Evolutionary conservation across 2,329 filamentous ascomycete genomes (phyloP), one percentile per base, ranked within the genome.

Genomic region (Xylariaceae sp.): DNA sequence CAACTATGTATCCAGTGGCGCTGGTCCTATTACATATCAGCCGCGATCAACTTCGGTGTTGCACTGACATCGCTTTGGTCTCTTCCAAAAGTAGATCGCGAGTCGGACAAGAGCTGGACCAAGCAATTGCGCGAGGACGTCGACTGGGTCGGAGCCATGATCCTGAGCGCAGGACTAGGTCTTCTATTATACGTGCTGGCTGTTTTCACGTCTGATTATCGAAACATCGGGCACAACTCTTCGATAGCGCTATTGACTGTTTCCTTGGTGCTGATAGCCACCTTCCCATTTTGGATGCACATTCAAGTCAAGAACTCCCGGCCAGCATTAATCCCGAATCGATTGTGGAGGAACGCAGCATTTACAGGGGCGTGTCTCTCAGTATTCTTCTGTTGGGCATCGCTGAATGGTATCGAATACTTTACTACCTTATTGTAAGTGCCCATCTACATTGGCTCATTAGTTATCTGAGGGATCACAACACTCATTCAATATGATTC

Each of bases 211-310:
- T 9, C 34, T 37, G 9, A 34, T 26, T 12, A 28, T 41, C 11
- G 15, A 24, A 3, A 41, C 36, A 16, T 42, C 26, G 29, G 29
- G 19, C 19, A 26, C 4, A 28, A 33, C 3, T 42, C 34, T 3
- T 36, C 18, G 12, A 67, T 78, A 13, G 62, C 59, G 0, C 53
- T 76, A 1, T 57, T 82, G 1, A 54, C 61, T 1, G 36, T 72
- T 0, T 67, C 71, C 0, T 44, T 74, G 2, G 46, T 64, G 1
- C 46, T 73, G 3, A 56, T 81, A 1, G 68, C 67, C 0, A 55
- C 58, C 0, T 83, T 83, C 44, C 65, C 74, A 1, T 53, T 70
- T 16, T 83, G 79, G 79, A 37, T 36, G 39, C 33, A 42, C 19
- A 37, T 36, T 29, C 34, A 24, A 19, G 34, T 32, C 4, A 36